Percentiles rank a stretch among this genome's conserved stretches.
These are phyloP conservation scores for Microascus cirrosus DNA, from an alignment of 2,329 filamentous ascomycete genomes.

Conservation along the genomic window DNA sequence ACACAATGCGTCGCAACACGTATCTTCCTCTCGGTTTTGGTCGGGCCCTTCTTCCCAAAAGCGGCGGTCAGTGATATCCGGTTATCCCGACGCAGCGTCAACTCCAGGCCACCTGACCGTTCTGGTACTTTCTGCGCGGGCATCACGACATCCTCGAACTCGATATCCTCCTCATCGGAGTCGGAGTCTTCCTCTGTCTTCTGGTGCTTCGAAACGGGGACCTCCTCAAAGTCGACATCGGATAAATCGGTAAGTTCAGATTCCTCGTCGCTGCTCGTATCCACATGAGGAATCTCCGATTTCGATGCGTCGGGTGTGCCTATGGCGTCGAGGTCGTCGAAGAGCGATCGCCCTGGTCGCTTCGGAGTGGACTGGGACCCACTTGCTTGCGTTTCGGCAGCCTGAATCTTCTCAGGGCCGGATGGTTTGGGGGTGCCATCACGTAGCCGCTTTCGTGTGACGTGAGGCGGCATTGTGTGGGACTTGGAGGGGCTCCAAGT, in stretches of 20 bases:
- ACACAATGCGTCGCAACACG: constrained; percentile 73
- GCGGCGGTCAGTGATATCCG: constrained; percentile 50
- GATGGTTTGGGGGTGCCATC: constrained; percentile 14
- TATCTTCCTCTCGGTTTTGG: constrained; percentile 72
- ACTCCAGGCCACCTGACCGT: constrained; percentile 57
- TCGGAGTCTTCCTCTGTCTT: constrained; percentile 22
- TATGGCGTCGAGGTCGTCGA: constrained; percentile 47
- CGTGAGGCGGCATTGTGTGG: constrained; percentile 51
- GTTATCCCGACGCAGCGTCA: constrained; percentile 54
- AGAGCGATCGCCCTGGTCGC: constrained; percentile 44
- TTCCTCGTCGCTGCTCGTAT: constrained; percentile 4
- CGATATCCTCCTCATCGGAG: constrained; percentile 42
- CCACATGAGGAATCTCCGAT: constrained; percentile 28
- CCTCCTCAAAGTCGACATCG: constrained; percentile 42
- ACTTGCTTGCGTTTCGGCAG: neutral
- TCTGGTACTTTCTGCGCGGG: constrained; percentile 30
- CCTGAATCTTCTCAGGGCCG: neutral
- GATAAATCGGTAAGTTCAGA: constrained; percentile 43
- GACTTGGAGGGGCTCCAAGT: neutral
- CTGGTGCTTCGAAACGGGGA: constrained; percentile 27
- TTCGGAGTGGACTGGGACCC: constrained; percentile 10
- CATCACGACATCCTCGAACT: constrained; percentile 46
- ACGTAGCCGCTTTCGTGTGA: constrained; percentile 55
- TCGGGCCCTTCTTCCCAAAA: constrained; percentile 69
- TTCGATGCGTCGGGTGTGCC: constrained; percentile 29